Percentiles rank a stretch among this genome's conserved stretches.
Conservation (phyloP, 352 stramenopile genomes). For the Phytopythium helicoides region DNA sequence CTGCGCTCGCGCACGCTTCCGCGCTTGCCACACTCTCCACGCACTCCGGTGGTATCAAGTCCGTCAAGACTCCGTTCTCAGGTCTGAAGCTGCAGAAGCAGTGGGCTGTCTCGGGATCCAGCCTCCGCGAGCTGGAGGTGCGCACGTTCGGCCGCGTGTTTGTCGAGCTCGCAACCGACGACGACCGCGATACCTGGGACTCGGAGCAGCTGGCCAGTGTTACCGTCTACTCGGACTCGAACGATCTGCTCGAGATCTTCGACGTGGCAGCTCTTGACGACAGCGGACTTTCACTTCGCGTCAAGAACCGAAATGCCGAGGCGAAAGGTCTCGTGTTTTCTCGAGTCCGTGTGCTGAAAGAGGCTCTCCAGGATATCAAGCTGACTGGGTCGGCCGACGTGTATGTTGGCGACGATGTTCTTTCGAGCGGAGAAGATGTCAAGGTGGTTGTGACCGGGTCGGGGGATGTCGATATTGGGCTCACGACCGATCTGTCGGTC, state of each 20-base stretch:
- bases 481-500: not conserved
- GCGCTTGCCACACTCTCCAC: too few species aligned
- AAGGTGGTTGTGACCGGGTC: not conserved
- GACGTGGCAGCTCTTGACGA: not conserved
- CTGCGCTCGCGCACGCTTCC: too few species aligned
- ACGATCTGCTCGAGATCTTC: not conserved
- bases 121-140: not conserved
- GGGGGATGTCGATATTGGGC: not conserved
- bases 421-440: not conserved
- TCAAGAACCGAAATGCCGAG: constrained; percentile 1
- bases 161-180: not conserved
- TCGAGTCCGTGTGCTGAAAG: not conserved
- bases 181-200: not conserved
- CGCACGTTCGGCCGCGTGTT: not conserved
- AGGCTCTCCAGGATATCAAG: not conserved
- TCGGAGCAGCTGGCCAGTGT: not conserved
- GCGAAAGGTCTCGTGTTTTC: not conserved
- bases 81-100: not conserved
- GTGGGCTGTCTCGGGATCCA: not conserved
- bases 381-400: not conserved
- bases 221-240: not conserved
- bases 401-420: not conserved
- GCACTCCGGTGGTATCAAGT: too few species aligned
- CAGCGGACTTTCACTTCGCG: not conserved
- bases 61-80: not conserved